A percentile compares a stretch with the other conserved stretches of the same genome.
Evolutionary conservation across 306 rosid species (phyloP).

Genomic region (Cicer judaicum): DNA sequence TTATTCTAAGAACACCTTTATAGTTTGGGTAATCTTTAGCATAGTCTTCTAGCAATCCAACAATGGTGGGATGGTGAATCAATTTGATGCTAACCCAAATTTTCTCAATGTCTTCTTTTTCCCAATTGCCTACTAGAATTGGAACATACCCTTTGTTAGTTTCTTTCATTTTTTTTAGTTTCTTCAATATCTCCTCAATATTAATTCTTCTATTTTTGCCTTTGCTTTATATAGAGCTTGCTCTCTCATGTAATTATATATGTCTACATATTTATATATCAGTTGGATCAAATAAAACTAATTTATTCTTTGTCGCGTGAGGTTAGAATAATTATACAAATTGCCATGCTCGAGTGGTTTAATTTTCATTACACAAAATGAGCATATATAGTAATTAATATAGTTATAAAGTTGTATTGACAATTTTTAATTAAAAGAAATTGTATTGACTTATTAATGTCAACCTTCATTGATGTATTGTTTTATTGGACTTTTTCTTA

Average conservation of each 20-base stretch:
- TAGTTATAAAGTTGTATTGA: no score
- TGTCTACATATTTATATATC: background rate
- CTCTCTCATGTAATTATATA: background rate
- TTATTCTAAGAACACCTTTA: constrained; percentile 49
- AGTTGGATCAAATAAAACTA: background rate
- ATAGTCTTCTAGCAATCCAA: constrained; percentile 41
- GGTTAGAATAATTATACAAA: background rate
- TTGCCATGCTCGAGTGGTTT: constrained; percentile 1
- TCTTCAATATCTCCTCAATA: background rate
- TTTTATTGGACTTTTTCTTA: no score
- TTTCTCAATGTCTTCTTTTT: constrained; percentile 32
- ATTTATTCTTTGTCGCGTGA: background rate
- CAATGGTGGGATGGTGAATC: constrained; percentile 47
- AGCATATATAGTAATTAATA: no score
- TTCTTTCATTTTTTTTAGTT: background rate
- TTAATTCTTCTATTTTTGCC: background rate
- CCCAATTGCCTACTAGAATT: constrained; percentile 49
- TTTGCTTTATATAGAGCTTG: background rate
- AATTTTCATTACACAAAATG: background rate
- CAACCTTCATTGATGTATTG: no score
- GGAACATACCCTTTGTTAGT: constrained; percentile 48
- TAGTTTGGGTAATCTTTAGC: constrained; percentile 48
- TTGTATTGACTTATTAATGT: no score
- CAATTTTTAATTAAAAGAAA: no score
- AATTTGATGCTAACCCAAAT: constrained; percentile 49